Base-by-base conservation (phyloP, 352 stramenopile genomes). In the Pythium scleroteichum region DNA sequence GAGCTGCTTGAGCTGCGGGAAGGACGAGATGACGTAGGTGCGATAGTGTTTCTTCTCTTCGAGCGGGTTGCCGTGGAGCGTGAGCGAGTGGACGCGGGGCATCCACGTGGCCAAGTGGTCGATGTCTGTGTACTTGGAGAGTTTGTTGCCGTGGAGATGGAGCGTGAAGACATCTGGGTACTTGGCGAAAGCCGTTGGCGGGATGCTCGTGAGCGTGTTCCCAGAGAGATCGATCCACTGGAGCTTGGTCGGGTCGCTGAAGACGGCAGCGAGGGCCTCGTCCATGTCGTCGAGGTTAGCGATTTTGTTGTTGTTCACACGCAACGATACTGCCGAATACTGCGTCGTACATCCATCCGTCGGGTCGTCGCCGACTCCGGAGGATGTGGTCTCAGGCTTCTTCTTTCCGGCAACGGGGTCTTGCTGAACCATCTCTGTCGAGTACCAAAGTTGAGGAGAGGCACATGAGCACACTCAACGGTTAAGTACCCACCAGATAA, bases 1-100 rank as follows among this genome's bases (percentile, higher is more conserved):
- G 49, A 94, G 73, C 67, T 92, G 76, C 56, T 71, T 70, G 19
- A 95, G 68, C 14, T 59, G 69, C 3, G 85, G 82, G 50, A 92
- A 79, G n/a, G 71, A 62, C 51, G 81, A 73, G 40, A 95, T 77
- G 17, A 90, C 77, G 64, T 92, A 96, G 67, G 85, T 94, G 22
- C 76, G 72, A 61, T 94, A 95, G 59, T 94, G 80, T 55, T 94
- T 95, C 69, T 92, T 94, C 59, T 94, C 82, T 39, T 90, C 87
- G 6, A 95, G 23, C 4, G 86, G 85, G 58, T 96, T 96, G 14
- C 87, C 87, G 62, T 92, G 85, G 24, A 95, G 56, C 10, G 84
- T 85, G 26, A 96, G 64, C 17, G 80, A 68, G 41, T 83, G 78
- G n/a, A 94, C 62, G 2, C 62, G 63, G 14, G 81, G 76, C 3